These are phyloP conservation scores for Panaeolus papilionaceus DNA, from an alignment of 768 basidiomycete genomes.

Conservation along the genomic window DNA sequence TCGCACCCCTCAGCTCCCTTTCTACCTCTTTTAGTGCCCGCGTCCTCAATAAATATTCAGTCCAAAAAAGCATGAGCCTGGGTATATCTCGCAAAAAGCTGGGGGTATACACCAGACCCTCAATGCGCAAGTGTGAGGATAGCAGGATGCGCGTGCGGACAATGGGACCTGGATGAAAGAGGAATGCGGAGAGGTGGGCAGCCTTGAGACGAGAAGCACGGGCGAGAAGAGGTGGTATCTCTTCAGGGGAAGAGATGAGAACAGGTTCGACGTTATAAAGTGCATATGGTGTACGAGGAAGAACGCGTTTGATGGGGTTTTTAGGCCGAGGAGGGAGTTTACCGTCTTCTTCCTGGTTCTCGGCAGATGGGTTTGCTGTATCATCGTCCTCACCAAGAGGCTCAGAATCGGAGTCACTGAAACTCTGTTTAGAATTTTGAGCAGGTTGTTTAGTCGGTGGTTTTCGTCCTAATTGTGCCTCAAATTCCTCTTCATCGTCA, in stretches of 20 bases:
- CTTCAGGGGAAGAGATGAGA: conserved; percentile 41
- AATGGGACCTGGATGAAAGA: conserved; percentile 59
- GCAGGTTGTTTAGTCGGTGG: background rate
- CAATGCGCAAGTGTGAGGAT: conserved; percentile 67
- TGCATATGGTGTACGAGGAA: conserved; percentile 45
- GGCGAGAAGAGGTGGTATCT: conserved; percentile 43
- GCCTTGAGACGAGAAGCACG: conserved; percentile 45
- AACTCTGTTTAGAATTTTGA: background rate
- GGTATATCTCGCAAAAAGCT: conserved; percentile 55
- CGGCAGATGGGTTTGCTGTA: background rate
- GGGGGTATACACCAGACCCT: conserved; percentile 65
- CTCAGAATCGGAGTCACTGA: conserved; percentile 21
- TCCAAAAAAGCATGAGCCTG: conserved; percentile 62
- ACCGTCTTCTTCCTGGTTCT: background rate
- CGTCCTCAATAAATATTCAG: conserved; percentile 65
- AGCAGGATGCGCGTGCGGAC: conserved; percentile 61
- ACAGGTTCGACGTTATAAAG: conserved; percentile 39
- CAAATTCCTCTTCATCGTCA: conserved; percentile 40
- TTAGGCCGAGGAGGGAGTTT: conserved; percentile 15
- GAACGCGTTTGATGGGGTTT: conserved; percentile 27
- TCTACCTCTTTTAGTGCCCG: conserved; percentile 58
- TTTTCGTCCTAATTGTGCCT: conserved; percentile 20
- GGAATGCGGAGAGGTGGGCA: conserved; percentile 55
- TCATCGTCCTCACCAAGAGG: conserved; percentile 21
- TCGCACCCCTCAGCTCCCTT: conserved; percentile 48